Evolutionary conservation across 768 basidiomycete genomes (phyloP).

Genomic region (Mycena rosella): DNA sequence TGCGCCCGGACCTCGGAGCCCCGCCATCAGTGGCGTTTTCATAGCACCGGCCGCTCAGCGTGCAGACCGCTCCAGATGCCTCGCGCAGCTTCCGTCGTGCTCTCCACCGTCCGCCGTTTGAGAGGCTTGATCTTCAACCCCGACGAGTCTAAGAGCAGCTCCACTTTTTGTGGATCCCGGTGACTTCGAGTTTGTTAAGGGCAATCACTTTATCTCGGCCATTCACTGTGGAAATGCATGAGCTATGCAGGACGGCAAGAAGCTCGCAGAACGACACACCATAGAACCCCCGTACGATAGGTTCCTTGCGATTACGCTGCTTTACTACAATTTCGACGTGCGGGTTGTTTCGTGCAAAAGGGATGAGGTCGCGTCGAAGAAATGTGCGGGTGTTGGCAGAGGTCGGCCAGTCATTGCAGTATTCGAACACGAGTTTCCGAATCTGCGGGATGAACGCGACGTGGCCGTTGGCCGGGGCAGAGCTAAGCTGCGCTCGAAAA

Average conservation of each 20-base stretch:
- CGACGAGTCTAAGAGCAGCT: slow-evolving; percentile 88
- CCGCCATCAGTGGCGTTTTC: slow-evolving; percentile 39
- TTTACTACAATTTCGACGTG: slow-evolving; percentile 76
- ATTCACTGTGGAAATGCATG: slow-evolving; percentile 70
- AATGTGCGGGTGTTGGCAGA: slow-evolving; percentile 80
- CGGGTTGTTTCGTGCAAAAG: slow-evolving; percentile 78
- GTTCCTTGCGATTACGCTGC: slow-evolving; percentile 67
- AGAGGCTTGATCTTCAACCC: slow-evolving; percentile 87
- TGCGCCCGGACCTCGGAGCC: slow-evolving; percentile 28
- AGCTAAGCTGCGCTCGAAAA: slow-evolving; percentile 61
- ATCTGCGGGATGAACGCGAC: slow-evolving; percentile 79
- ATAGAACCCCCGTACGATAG: slow-evolving; percentile 87
- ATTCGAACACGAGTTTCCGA: slow-evolving; percentile 92
- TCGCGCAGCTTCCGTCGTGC: slow-evolving; percentile 82
- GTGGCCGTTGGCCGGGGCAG: slow-evolving; percentile 82
- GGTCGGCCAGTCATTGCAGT: slow-evolving; percentile 85
- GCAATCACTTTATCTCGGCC: slow-evolving; percentile 90
- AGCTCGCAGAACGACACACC: slow-evolving; percentile 57
- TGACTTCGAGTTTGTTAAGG: slow-evolving; percentile 80
- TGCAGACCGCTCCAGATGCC: slow-evolving; percentile 94
- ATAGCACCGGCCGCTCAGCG: slow-evolving; percentile 72
- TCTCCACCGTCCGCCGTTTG: slow-evolving; percentile 83
- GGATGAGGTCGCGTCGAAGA: slow-evolving; percentile 71
- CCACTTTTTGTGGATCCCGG: slow-evolving; percentile 81
- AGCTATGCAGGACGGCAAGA: slow-evolving; percentile 32